Base-by-base conservation (phyloP, 441 rosid species). In the Euphorbia celastroides region DNA sequence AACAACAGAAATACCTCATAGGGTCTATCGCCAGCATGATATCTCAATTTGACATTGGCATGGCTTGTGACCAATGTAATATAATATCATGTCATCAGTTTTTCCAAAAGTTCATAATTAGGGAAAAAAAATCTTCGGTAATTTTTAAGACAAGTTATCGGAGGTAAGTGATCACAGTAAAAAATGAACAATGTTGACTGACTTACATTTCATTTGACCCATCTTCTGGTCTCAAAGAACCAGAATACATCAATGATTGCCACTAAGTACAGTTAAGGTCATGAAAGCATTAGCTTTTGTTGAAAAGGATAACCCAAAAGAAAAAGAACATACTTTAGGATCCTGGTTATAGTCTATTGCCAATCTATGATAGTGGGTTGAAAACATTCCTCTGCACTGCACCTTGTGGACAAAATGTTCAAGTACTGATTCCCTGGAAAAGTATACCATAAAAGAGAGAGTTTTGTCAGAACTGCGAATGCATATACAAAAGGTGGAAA, bases 331-430 rank as follows among this genome's bases (percentile, higher is more conserved):
- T 80, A 90, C 99, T 85, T 86, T 85, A 19, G 88, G 83, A 80
- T 84, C 88, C 64, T 80, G 79, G 71, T 84, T 71, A 78, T 83
- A 82, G 79, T 85, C 88, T 72, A 90, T 76, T 59, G 99, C 89
- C 79, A 95, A 75, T 28, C 91, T 87, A 70, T 95, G 99, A 74
- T 95, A 92, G 72, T 92, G 99, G 70, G 99, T 90, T 36, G 98
- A 95, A 80, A 95, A 92, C 86, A 95, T 77, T 73, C 99, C 99
- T 66, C 96, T 82, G 61, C 99, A 95, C 36, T 81, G 82, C 79
- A 88, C 96, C 68, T 79, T 84, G 75, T 79, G 74, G 67, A 95
- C 85, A 69, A 92, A 92, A 83, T 92, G 93, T 70, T 88, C 93
- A 81, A 90, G 90, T 71, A 95, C 96, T 0, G 99, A 80, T 82